phyloP scores from a whole-genome alignment of 163 green algal genomes.

The Picocystis sp. region DNA sequence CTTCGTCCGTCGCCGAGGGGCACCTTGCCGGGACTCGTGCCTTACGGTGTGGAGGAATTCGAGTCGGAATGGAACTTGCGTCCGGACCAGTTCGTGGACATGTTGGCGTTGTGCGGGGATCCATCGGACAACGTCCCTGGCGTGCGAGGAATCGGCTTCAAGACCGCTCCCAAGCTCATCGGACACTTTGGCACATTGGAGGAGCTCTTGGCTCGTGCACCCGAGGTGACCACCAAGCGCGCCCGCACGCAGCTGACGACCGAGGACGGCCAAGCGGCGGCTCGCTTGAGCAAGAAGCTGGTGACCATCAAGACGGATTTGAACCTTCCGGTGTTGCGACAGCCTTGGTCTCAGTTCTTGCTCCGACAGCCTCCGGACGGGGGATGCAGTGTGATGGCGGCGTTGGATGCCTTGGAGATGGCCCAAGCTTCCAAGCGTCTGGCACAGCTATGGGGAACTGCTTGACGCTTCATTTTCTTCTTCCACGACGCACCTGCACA shows the following conservation, averaged over 20 bases:
- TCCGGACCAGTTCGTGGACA: conserved; percentile 32
- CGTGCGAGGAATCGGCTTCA: conserved; percentile 35
- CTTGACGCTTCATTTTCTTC: no score
- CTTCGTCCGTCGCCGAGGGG: conserved; percentile 18
- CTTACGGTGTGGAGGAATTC: conserved; percentile 34
- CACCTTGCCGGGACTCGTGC: conserved; percentile 8
- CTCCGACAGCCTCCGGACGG: no score
- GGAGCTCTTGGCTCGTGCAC: conserved; percentile 13
- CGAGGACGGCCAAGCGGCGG: conserved; percentile 17
- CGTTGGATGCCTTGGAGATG: no score
- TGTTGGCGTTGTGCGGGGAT: conserved; percentile 45
- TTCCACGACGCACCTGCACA: no score
- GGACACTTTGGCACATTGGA: conserved; percentile 28
- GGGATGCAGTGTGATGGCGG: no score
- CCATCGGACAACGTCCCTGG: conserved; percentile 46
- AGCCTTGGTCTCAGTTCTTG: no score
- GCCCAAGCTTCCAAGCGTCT: no score
- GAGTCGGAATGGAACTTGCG: conserved; percentile 24
- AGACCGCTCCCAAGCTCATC: conserved; percentile 34
- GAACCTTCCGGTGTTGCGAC: conserved; percentile 19
- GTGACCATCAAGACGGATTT: conserved; percentile 30
- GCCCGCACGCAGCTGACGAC: conserved; percentile 14
- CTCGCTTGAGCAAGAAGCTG: conserved; percentile 26
- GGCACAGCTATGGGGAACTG: no score
- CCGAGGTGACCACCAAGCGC: conserved; percentile 10